A percentile compares a stretch with the other conserved stretches of the same genome.
These are phyloP conservation scores for Diaporthe citrichinensis DNA, from an alignment of 2,329 filamentous ascomycete species.

Conservation along the genomic window DNA sequence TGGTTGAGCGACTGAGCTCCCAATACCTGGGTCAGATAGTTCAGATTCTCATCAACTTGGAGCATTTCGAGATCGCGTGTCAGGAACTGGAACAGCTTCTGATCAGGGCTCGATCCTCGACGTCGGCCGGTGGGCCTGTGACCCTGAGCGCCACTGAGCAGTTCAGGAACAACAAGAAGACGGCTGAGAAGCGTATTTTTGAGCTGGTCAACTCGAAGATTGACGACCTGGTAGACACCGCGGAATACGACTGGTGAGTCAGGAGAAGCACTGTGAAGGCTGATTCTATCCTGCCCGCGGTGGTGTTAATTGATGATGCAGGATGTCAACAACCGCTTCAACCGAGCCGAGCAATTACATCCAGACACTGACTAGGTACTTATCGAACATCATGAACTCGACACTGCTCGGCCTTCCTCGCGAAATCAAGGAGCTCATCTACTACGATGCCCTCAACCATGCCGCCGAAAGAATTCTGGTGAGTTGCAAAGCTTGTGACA, in stretches of 20 bases:
- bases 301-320: constrained; percentile 45
- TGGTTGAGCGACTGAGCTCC: constrained; percentile 89
- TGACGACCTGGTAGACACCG: constrained; percentile 95
- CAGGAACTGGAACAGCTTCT: constrained; percentile 89
- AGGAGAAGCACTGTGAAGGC: neutral
- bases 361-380: constrained; percentile 91
- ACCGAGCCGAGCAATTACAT: constrained; percentile 92
- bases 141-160: constrained; percentile 86
- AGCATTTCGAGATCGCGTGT: constrained; percentile 96
- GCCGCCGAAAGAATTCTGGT: constrained; percentile 88
- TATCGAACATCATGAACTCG: constrained; percentile 96
- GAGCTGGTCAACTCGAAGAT: constrained; percentile 99
- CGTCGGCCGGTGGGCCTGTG: constrained; percentile 84
- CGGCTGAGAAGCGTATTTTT: constrained; percentile 96
- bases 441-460: constrained; percentile 95
- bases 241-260: constrained; percentile 91
- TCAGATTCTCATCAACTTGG: constrained; percentile 96
- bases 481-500: constrained; percentile 45
- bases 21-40: constrained; percentile 98
- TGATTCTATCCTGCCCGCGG: neutral
- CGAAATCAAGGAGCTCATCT: constrained; percentile 97
- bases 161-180: constrained; percentile 93
- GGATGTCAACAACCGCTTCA: constrained; percentile 70
- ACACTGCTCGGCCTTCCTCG: constrained; percentile 93
- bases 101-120: constrained; percentile 86